phyloP scores from a whole-genome alignment of 805 yeast species.

The Teunomyces gatunensis region DNA sequence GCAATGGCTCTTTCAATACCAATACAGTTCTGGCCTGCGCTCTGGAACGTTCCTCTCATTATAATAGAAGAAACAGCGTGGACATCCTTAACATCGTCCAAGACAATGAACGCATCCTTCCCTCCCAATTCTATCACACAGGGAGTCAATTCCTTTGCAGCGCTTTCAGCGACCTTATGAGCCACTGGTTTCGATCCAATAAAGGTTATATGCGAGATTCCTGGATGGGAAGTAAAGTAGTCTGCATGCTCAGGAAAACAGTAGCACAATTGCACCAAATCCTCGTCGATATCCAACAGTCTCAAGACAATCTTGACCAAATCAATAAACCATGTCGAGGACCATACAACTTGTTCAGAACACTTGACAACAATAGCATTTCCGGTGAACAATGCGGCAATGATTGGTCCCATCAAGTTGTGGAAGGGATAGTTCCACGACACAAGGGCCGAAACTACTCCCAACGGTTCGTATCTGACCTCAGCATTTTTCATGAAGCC shows the following conservation, averaged over 20 bases:
- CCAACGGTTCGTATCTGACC: conserved; percentile 89
- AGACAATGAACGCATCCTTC: conserved; percentile 84
- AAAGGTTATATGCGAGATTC: conserved; percentile 83
- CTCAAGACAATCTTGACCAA: conserved; percentile 70
- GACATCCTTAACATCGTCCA: conserved; percentile 70
- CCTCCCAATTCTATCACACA: conserved; percentile 97
- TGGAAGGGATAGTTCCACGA: conserved; percentile 99
- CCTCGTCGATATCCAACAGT: conserved; percentile 72
- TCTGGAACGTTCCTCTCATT: conserved; percentile 94
- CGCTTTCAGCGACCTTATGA: conserved; percentile 78
- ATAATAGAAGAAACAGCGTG: conserved; percentile 64
- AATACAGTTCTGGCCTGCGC: conserved; percentile 97
- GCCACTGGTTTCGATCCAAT: conserved; percentile 97
- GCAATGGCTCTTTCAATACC: conserved; percentile 95
- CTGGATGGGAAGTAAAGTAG: conserved; percentile 78
- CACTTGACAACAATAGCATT: conserved; percentile 90
- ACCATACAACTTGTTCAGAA: conserved; percentile 96
- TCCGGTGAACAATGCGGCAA: conserved; percentile 87
- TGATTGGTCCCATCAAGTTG: conserved; percentile 87
- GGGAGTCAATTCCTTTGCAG: conserved; percentile 85
- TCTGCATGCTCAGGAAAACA: conserved; percentile 91
- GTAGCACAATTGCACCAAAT: conserved; percentile 82
- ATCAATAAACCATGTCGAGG: conserved; percentile 73
- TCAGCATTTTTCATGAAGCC: conserved; percentile 84
- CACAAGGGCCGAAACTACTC: conserved; percentile 83